Evolutionary conservation across 768 basidiomycete genomes (phyloP).

Genomic region (Tylopilus cervinicoccineus): DNA sequence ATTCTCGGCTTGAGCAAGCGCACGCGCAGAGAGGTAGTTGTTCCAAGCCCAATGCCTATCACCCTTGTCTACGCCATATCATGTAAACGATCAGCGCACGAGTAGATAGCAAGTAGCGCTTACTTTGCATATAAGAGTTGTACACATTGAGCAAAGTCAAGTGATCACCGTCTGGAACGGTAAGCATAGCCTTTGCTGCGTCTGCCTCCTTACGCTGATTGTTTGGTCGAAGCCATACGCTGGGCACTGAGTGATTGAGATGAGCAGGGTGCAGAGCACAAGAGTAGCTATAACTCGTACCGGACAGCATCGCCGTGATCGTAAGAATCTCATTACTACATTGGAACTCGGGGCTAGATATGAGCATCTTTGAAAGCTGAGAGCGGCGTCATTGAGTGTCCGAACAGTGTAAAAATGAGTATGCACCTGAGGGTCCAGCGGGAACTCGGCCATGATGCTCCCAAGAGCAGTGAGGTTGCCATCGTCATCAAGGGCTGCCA

Average conservation of each 20-base stretch:
- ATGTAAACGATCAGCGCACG: background rate
- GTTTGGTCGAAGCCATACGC: constrained; percentile 90
- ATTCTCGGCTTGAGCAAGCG: constrained; percentile 89
- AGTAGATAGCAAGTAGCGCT: constrained; percentile 20
- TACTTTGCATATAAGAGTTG: constrained; percentile 85
- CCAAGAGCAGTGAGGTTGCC: constrained; percentile 87
- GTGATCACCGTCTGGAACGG: constrained; percentile 96
- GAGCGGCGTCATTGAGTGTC: background rate
- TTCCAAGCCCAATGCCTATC: constrained; percentile 91
- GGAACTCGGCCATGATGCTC: constrained; percentile 94
- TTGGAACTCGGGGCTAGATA: constrained; percentile 90
- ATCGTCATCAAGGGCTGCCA: constrained; percentile 91
- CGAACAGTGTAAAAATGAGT: background rate
- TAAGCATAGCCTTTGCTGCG: constrained; percentile 81
- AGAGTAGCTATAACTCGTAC: constrained; percentile 37
- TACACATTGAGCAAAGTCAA: constrained; percentile 93
- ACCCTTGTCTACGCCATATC: constrained; percentile 48
- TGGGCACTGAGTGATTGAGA: constrained; percentile 52
- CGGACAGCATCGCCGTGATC: constrained; percentile 94
- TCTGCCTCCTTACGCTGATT: constrained; percentile 90
- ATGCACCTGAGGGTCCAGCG: constrained; percentile 90
- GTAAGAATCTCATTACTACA: constrained; percentile 96
- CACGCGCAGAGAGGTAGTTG: constrained; percentile 80
- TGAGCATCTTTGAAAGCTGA: constrained; percentile 86
- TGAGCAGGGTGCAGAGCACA: background rate